A percentile compares a stretch with the other conserved stretches of the same genome.
Conservation (phyloP, 78 protist species). For the Goniomonas avonlea region DNA sequence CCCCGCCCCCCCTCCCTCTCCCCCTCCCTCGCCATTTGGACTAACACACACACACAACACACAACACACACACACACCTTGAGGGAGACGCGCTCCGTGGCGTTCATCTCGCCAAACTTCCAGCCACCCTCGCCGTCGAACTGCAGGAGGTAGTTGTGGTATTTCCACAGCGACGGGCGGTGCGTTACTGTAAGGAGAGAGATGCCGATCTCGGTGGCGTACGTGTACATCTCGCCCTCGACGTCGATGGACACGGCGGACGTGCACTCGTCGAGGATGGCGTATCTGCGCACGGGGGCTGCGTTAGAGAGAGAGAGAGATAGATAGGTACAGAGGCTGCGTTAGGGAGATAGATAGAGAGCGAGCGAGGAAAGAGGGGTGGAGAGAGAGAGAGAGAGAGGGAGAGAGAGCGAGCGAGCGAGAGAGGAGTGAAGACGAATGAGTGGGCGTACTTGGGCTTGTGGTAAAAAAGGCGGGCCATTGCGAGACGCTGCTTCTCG, state of each 20-base stretch:
- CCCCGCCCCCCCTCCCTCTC: no score
- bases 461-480: slow-evolving; percentile 78
- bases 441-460: slow-evolving; percentile 67
- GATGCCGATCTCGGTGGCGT: slow-evolving; percentile 45
- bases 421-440: neutral
- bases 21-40: no score
- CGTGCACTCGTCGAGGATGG: slow-evolving; percentile 82
- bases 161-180: slow-evolving; percentile 53
- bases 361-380: neutral
- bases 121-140: slow-evolving; percentile 6
- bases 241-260: slow-evolving; percentile 63
- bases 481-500: slow-evolving; percentile 69
- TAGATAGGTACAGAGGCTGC: neutral
- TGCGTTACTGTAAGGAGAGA: slow-evolving; percentile 64
- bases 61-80: no score
- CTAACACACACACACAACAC: no score
- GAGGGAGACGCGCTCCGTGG: no score
- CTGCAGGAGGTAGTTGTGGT: slow-evolving; percentile 29
- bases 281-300: slow-evolving; percentile 13
- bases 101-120: neutral
- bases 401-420: neutral
- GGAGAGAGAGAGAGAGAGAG: neutral
- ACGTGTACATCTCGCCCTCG: slow-evolving; percentile 33
- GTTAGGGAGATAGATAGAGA: neutral
- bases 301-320: neutral